Conservation (phyloP, 768 basidiomycete genomes). For the Cystoderma amianthinum region DNA sequence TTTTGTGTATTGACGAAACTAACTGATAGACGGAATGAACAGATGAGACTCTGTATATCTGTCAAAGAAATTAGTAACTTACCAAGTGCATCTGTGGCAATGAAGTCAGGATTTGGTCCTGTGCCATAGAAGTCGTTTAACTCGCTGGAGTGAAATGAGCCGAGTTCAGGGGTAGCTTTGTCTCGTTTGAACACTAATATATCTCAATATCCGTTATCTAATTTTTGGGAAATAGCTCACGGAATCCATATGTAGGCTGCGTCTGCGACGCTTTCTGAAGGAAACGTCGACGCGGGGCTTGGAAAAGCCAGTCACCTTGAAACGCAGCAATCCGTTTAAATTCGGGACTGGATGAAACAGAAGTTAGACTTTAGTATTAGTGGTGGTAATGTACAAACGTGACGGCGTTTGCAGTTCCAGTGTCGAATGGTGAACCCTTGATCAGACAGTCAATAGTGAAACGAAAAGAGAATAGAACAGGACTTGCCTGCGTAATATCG, state of each 20-base stretch:
- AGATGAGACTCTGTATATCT: too few species aligned
- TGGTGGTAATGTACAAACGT: conserved; percentile 12
- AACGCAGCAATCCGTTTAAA: too few species aligned
- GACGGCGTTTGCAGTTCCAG: conserved; percentile 13
- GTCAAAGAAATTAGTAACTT: too few species aligned
- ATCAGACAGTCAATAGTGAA: conserved; percentile 8
- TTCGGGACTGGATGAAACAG: too few species aligned
- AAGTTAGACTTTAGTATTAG: too few species aligned
- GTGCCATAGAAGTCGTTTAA: conserved; percentile 11
- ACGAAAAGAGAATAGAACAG: neutral
- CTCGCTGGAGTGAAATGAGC: conserved; percentile 12
- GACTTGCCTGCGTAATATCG: conserved; percentile 7
- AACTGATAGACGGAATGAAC: too few species aligned
- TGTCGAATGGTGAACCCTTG: too few species aligned
- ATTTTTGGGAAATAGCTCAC: conserved; percentile 13
- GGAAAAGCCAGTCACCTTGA: neutral
- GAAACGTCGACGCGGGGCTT: neutral
- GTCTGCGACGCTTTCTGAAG: too few species aligned
- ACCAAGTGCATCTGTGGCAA: conserved; percentile 13
- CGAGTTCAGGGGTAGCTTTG: conserved; percentile 16
- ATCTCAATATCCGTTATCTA: conserved; percentile 7
- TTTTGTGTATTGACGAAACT: too few species aligned
- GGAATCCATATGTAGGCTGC: conserved; percentile 21
- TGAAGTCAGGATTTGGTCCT: conserved; percentile 7
- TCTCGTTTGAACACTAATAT: conserved; percentile 24